Base-by-base conservation (phyloP, 768 basidiomycete species). In the Amanita rubescens region DNA sequence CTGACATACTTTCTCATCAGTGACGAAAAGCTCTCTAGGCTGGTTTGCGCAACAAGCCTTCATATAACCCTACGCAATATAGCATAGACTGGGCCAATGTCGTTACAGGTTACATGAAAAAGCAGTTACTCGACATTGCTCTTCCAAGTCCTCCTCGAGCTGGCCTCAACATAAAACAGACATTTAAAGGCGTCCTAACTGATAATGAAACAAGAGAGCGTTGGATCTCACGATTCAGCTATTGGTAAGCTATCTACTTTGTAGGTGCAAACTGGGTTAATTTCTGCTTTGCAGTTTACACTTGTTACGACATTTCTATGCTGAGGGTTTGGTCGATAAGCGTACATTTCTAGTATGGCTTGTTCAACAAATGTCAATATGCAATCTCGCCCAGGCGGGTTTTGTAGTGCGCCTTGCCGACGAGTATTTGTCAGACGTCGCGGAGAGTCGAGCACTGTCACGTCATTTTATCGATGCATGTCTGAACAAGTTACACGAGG, bases 81-180 rank as follows among this genome's bases (percentile, higher is more conserved):
- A 90, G 89, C 57, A 67, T 87, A 14, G 90, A 93, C 54, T 91
- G 90, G 88, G 84, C 91, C 2, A 86, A 81, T 60, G 77, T 89
- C 7, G 79, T 93, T 30, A 90, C 87, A 0, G 75, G 81, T 48
- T 88, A 91, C 61, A 71, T 93, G 68, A 90, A 87, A 71, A 92
- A 91, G 61, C 89, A 89, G 59, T 71, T 94, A 9, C 73, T 73
- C 5, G 87, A 90, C 24, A 91, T 93, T 52, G 80, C 80, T 10
- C 72, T 93, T 24, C 90, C 91, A 2, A 88, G 82, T 61, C 82
- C 88, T 24, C 86, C 87, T 14, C 77, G 89, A 34, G 79, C 78
- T 10, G 85, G 84, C 7, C 66, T 90, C 48, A 89, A 87, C 59
- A 87, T 92, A 62, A 92, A 90, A 60, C 84, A 85, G 55, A 84